Conservation (phyloP, 306 rosid species). For the Trifolium pratense region DNA sequence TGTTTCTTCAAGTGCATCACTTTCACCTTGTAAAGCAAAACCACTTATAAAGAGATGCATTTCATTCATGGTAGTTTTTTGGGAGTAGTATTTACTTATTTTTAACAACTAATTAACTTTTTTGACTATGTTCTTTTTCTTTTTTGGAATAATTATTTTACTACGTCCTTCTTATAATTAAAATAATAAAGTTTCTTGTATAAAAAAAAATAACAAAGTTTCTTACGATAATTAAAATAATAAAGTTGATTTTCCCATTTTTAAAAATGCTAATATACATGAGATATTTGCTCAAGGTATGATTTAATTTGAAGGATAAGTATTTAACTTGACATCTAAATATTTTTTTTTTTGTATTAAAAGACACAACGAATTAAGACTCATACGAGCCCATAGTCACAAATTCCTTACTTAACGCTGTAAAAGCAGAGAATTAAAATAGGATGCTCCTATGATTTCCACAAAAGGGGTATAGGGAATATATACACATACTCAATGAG, state of each 20-base stretch:
- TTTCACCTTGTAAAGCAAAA: slow-evolving; percentile 17
- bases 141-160: no score
- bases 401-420: slow-evolving; percentile 44
- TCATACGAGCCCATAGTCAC: slow-evolving; percentile 7
- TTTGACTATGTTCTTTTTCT: no score
- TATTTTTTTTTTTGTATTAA: slow-evolving; percentile 36
- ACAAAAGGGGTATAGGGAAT: slow-evolving; percentile 11
- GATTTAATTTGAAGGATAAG: no score
- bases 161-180: no score
- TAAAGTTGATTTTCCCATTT: no score
- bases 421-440: slow-evolving; percentile 28
- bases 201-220: no score
- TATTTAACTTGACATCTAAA: slow-evolving; percentile 1
- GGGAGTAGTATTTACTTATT: no score
- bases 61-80: neutral
- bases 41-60: slow-evolving; percentile 28
- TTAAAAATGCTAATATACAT: no score
- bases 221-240: no score
- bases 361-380: slow-evolving; percentile 39
- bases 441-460: slow-evolving; percentile 22
- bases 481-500: neutral
- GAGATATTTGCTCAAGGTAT: no score
- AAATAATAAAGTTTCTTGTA: no score
- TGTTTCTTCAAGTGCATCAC: slow-evolving; percentile 17
- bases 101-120: no score